These are phyloP conservation scores for Macrocybe gigantea DNA, from an alignment of 768 basidiomycete genomes.

Conservation along the genomic window DNA sequence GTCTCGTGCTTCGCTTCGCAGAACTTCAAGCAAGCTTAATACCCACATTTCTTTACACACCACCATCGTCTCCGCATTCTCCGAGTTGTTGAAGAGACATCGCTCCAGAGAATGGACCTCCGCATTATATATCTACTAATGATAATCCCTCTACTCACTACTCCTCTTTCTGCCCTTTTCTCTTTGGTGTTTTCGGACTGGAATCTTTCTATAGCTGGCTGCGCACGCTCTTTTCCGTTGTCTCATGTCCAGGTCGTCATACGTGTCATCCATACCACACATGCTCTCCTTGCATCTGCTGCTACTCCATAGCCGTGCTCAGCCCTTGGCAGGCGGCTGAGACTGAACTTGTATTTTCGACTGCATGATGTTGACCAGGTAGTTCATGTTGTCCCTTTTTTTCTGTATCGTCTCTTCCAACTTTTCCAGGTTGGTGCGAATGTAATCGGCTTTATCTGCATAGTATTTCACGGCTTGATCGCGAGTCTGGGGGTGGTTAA, in stretches of 20 bases:
- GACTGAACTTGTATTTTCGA: conserved; percentile 37
- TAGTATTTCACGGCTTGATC: conserved; percentile 80
- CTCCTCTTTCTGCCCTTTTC: no score
- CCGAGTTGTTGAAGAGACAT: not conserved
- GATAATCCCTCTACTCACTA: no score
- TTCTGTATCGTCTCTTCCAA: conserved; percentile 86
- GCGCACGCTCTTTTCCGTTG: no score
- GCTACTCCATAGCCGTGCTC: no score
- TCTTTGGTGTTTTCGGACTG: no score
- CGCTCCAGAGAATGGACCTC: no score
- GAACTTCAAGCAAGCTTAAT: conserved; percentile 10
- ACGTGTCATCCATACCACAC: no score
- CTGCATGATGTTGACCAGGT: conserved; percentile 70
- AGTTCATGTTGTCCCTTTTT: conserved; percentile 87
- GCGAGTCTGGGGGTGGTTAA: conserved; percentile 54
- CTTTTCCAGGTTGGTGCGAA: conserved; percentile 77
- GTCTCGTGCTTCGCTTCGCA: not conserved
- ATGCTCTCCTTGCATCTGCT: no score
- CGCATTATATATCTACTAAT: no score
- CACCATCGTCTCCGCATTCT: not conserved
- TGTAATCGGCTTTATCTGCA: conserved; percentile 71
- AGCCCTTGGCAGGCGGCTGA: not conserved
- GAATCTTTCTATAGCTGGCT: no score
- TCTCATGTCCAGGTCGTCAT: no score
- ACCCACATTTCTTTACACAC: not conserved